Evolutionary conservation across 371 early-diverging fungal genomes (phyloP), one percentile per base, ranked within the genome.

Genomic region (Neoconidiobolus thromboides): DNA sequence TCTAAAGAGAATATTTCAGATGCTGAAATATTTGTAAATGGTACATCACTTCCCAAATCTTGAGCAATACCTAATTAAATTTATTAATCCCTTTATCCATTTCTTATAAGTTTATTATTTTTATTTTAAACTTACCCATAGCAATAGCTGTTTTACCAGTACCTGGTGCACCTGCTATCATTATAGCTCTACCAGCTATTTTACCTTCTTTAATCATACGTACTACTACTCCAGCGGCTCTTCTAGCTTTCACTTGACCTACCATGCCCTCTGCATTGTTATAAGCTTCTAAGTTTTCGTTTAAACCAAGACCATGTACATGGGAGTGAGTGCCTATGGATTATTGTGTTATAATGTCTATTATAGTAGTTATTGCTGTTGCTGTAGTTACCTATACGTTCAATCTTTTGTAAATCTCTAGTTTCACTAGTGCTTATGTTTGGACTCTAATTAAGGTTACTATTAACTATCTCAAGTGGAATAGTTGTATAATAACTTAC

Each of bases 111-210:
- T 26, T 26, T 26, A 26, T 26, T 26, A 26, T 26, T 26, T 26
- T 26, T 48, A 59, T 0, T 12, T 43, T 53, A 14, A 39, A 62
- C 55, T 37, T 67, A 72, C 89, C 92, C 79, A 95, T 92, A 5
- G 98, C 96, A 67, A 90, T 87, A 15, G 89, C 89, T 0, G 91
- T 90, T 75, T 91, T 91, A 65, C 96, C 98, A 4, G 96, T 93
- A n/a, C 97, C 98, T 0, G 98, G 95, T 36, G 93, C 91, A 49
- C 99, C 99, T 3, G 96, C 95, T 72, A 99, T 87, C 67, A 99
- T 69, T 15, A 98, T 81, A 6, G 96, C 91, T 44, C 96, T 82
- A 53, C 98, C 97, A n/a, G 94, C 92, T 67, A 95, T 96, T 68
- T 91, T 91, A 49, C 94, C 96, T 43, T 91, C 85, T 70, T 88